Base-by-base conservation (phyloP, 2,329 filamentous ascomycete genomes). In the Phaeophleospora eucalypticola region DNA sequence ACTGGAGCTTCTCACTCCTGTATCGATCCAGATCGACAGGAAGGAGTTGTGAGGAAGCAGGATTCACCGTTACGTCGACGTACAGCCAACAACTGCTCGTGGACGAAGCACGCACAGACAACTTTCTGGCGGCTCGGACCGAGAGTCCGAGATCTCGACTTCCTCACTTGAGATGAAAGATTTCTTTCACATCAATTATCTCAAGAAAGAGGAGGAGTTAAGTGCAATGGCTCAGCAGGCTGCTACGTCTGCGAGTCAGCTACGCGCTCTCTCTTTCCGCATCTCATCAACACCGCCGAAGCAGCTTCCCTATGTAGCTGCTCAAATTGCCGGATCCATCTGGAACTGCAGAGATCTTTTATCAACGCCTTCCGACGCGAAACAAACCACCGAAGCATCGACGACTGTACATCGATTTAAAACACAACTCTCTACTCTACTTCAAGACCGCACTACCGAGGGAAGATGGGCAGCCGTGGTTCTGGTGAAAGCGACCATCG, bases 331-430 rank as follows among this genome's bases (percentile, higher is more conserved):
- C 41, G 66, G 71, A 41, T 71, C 72, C 14, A 64, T 84, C 42
- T 70, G 71, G 57, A 73, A 73, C 60, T 82, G 78, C 68, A 72
- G 68, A 54, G 67, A 74, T 38, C 64, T 86, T 20, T 73, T 95
- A 29, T 86, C 87, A 3, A 71, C 78, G 4, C 69, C 82, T 6
- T 77, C 80, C 50, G 65, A 62, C 24, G 78, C 79, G 45, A 70
- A 72, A 52, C 84, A 83, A 58, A 50, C 41, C n/a, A 75, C 80
- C 46, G 87, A 91, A 49, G 74, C 75, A 36, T 71, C 82, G 0
- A 73, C 85, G n/a, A 77, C 89, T 16, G 77, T 93, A 1, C 87
- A 95, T 68, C 91, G 87, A 65, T 76, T 94, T 60, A 88, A 86
- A 64, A 88, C 86, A 3, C 82, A 87, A 43, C 74, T 95, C 49